These are phyloP conservation scores for Cystobasidium ongulense DNA, from an alignment of 768 basidiomycete genomes.

Conservation along the genomic window DNA sequence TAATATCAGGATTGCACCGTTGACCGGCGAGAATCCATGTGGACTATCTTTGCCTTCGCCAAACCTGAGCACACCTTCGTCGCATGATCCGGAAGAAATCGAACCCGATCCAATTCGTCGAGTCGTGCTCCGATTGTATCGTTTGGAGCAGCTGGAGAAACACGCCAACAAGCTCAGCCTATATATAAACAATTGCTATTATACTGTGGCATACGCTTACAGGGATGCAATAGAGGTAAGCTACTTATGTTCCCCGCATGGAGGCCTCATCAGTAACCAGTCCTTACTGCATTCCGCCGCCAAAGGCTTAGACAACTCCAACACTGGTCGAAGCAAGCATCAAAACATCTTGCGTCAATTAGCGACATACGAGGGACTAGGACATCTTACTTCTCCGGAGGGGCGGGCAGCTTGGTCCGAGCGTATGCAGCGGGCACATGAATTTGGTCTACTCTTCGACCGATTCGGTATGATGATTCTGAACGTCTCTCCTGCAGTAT, in stretches of 20 bases:
- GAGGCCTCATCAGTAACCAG: neutral
- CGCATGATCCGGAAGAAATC: neutral
- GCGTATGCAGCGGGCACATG: neutral
- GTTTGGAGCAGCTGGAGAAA: conserved; percentile 1
- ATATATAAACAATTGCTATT: neutral
- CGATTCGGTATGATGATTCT: neutral
- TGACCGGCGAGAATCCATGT: neutral
- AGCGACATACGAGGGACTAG: conserved; percentile 1
- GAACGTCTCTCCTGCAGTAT: neutral
- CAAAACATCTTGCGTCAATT: neutral
- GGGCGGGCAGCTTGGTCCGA: conserved; percentile 2
- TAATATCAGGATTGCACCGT: neutral
- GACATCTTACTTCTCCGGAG: conserved; percentile 4
- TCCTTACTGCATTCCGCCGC: neutral
- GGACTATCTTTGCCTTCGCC: neutral
- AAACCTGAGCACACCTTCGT: neutral
- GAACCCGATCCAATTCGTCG: conserved; percentile 9
- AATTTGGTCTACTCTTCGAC: neutral
- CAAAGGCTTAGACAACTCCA: neutral
- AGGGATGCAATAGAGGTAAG: neutral
- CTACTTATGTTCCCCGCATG: neutral
- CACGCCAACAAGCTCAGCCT: conserved; percentile 7
- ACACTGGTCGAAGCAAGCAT: neutral
- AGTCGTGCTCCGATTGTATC: neutral
- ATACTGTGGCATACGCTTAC: neutral